These are phyloP conservation scores for Trichoderma gamsii DNA, from an alignment of 495 filamentous ascomycete species.

Conservation along the genomic window DNA sequence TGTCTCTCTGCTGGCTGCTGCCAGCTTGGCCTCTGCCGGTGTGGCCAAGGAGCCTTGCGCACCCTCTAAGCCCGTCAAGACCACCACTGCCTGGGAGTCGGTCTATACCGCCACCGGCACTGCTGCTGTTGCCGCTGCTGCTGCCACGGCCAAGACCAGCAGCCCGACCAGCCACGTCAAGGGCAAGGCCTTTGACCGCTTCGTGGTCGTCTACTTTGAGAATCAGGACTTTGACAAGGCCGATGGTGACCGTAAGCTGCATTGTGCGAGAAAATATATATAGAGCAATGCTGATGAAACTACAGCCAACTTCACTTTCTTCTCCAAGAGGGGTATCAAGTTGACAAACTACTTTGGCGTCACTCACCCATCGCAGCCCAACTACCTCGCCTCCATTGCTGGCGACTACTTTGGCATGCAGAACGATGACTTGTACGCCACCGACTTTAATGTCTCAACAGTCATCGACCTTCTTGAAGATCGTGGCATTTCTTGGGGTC, in stretches of 20 bases:
- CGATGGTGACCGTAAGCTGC: constrained; percentile 27
- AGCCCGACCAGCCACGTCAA: constrained; percentile 55
- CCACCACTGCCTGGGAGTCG: background rate
- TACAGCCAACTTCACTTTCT: constrained; percentile 33
- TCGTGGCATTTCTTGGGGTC: constrained; percentile 60
- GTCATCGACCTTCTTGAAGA: constrained; percentile 65
- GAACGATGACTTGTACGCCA: constrained; percentile 51
- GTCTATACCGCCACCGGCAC: constrained; percentile 1
- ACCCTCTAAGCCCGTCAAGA: background rate
- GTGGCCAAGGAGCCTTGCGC: background rate
- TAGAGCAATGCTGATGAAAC: background rate
- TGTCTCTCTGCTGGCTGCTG: constrained; percentile 7
- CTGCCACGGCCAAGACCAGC: constrained; percentile 31
- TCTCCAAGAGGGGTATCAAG: constrained; percentile 57
- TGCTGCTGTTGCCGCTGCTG: constrained; percentile 20
- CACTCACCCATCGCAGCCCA: constrained; percentile 66
- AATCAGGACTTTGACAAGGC: constrained; percentile 55
- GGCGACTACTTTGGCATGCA: constrained; percentile 68
- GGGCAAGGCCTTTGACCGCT: constrained; percentile 61
- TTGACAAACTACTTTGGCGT: constrained; percentile 58
- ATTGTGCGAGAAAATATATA: background rate
- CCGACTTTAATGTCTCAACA: constrained; percentile 59
- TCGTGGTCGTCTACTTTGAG: constrained; percentile 66
- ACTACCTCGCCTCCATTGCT: constrained; percentile 58
- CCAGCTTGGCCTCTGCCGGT: background rate